These are phyloP conservation scores for Osmanthus fragrans DNA, from an alignment of 257 asterid species.

Conservation along the genomic window DNA sequence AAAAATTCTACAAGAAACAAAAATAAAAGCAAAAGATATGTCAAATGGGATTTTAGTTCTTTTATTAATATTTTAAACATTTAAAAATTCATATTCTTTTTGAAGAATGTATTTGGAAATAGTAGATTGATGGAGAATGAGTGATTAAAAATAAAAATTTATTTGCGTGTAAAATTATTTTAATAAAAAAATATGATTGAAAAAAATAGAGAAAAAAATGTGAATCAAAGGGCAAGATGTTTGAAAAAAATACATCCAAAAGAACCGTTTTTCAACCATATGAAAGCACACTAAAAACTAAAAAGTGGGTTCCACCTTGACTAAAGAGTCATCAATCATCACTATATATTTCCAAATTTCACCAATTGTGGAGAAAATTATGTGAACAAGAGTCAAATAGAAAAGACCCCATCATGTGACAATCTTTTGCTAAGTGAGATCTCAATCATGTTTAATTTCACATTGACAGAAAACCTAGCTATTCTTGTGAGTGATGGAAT, in stretches of 20 bases:
- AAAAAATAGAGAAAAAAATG: too few relatives aligned
- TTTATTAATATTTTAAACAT: too few relatives aligned
- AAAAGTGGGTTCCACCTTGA: slow-evolving; percentile 17
- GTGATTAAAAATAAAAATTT: too few relatives aligned
- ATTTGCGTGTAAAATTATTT: too few relatives aligned
- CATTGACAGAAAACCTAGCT: neutral
- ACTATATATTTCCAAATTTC: slow-evolving; percentile 1
- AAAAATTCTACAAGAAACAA: too few relatives aligned
- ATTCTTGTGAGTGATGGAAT: neutral
- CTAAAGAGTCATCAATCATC: neutral
- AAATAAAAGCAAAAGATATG: too few relatives aligned
- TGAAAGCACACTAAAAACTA: neutral
- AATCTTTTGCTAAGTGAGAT: neutral
- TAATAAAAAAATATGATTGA: too few relatives aligned
- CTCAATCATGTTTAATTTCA: neutral
- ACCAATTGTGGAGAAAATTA: neutral
- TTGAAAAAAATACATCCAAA: neutral
- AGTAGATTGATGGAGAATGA: too few relatives aligned
- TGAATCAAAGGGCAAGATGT: too few relatives aligned
- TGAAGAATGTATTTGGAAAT: too few relatives aligned
- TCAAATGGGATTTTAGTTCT: too few relatives aligned
- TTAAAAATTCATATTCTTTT: too few relatives aligned
- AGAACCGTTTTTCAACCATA: neutral
- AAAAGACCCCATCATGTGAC: slow-evolving; percentile 15
- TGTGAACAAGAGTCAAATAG: slow-evolving; percentile 16